A percentile compares a stretch with the other conserved stretches of the same genome.
These are phyloP conservation scores for Suillus subalutaceus DNA, from an alignment of 768 basidiomycete genomes.

Conservation along the genomic window DNA sequence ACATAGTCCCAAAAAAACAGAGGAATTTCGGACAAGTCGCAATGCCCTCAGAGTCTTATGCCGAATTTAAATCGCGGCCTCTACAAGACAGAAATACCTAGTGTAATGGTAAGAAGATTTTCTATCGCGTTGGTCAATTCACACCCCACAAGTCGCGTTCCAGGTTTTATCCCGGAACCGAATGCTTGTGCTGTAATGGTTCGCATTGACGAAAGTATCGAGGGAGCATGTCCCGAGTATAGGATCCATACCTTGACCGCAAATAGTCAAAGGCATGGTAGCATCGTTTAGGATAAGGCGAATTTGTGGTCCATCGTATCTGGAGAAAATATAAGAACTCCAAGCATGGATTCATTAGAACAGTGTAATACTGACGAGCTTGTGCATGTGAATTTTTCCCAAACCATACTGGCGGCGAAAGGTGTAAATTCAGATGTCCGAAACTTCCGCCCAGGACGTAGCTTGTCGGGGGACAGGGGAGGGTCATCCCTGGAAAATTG, in stretches of 20 bases:
- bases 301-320: constrained; percentile 39
- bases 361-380: constrained; percentile 28
- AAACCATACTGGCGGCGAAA: constrained; percentile 47
- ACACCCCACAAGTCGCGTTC: constrained; percentile 39
- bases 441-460: constrained; percentile 36
- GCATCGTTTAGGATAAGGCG: constrained; percentile 45
- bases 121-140: not conserved
- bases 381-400: constrained; percentile 44
- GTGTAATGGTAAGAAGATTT: not conserved
- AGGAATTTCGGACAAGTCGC: not conserved
- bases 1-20: not conserved
- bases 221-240: constrained; percentile 42
- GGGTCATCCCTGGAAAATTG: constrained; percentile 32
- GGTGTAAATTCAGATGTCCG: constrained; percentile 44
- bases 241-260: constrained; percentile 32
- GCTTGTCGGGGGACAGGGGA: constrained; percentile 31
- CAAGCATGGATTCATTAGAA: not conserved
- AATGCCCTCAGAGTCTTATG: not conserved
- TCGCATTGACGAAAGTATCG: constrained; percentile 35
- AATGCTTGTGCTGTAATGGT: constrained; percentile 27
- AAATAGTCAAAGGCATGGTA: constrained; percentile 41
- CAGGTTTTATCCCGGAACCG: constrained; percentile 36
- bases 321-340: constrained; percentile 16
- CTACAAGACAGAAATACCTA: not conserved
- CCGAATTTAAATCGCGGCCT: not conserved